A percentile compares a stretch with the other conserved stretches of the same genome.
phyloP scores from a whole-genome alignment of 306 rosid genomes.

The Cicer chorassanicum region DNA sequence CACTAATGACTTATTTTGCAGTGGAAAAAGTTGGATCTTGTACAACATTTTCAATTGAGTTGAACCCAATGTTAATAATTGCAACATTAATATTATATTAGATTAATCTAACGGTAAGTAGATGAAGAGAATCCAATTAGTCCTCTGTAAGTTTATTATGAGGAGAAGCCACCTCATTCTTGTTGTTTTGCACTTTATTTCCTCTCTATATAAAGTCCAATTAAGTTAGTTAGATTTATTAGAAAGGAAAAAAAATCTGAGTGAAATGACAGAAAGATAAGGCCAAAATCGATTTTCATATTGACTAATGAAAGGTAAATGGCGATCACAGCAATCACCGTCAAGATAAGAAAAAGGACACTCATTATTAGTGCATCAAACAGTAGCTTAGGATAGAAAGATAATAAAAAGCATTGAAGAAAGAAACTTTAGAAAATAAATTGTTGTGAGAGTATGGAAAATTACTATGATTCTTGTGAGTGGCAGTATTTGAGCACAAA shows the following conservation, averaged over 20 bases:
- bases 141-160: conserved; percentile 13
- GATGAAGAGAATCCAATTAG: not conserved
- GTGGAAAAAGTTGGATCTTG: not conserved
- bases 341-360: conserved; percentile 65
- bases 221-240: conserved; percentile 47
- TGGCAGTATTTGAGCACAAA: not conserved
- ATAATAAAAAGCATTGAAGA: conserved; percentile 26
- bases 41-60: not conserved
- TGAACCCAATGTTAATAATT: not conserved
- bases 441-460: conserved; percentile 59
- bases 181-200: conserved; percentile 11
- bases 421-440: conserved; percentile 41
- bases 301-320: conserved; percentile 61
- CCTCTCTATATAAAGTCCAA: conserved; percentile 30
- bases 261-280: conserved; percentile 65
- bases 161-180: conserved; percentile 21
- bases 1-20: not conserved
- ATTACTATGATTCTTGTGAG: conserved; percentile 42
- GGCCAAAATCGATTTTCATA: conserved; percentile 64
- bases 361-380: conserved; percentile 58
- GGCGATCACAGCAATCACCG: conserved; percentile 56
- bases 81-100: not conserved
- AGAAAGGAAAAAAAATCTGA: conserved; percentile 7
- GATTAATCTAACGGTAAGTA: not conserved
- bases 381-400: conserved; percentile 49